Evolutionary conservation across 495 filamentous ascomycete species (phyloP).

Genomic region (Penicillium macrosclerotiorum): DNA sequence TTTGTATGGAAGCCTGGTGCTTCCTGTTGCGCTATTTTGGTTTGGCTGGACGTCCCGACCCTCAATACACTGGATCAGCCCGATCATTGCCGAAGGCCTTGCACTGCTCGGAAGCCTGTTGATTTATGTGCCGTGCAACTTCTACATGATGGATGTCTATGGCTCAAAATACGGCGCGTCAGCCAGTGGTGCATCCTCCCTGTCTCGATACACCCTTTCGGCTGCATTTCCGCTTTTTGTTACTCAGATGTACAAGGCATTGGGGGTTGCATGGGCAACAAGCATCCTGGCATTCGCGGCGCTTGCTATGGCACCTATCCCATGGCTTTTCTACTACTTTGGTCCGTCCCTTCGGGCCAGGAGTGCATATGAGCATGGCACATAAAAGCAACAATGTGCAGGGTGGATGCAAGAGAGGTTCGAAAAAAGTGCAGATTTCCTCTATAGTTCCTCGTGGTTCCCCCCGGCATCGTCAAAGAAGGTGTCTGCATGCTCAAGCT

Average conservation of each 20-base stretch:
- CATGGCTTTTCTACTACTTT: conserved; percentile 23
- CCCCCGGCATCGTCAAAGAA: background rate
- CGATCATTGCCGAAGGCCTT: conserved; percentile 25
- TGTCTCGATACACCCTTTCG: conserved; percentile 58
- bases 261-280: conserved; percentile 59
- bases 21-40: conserved; percentile 49
- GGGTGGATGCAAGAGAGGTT: background rate
- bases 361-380: too few relatives aligned
- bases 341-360: conserved; percentile 4
- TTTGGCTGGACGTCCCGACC: conserved; percentile 47
- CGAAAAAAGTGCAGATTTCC: too few relatives aligned
- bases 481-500: background rate
- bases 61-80: conserved; percentile 51
- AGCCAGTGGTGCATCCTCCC: conserved; percentile 59
- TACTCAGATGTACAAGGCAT: conserved; percentile 36
- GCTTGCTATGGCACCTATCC: conserved; percentile 40
- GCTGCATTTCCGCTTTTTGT: conserved; percentile 66
- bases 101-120: conserved; percentile 14
- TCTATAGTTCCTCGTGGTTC: too few relatives aligned
- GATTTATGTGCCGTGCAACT: conserved; percentile 17
- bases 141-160: conserved; percentile 61
- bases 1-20: conserved; percentile 40
- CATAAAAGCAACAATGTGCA: too few relatives aligned
- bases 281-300: conserved; percentile 43
- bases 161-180: conserved; percentile 54